A percentile compares a stretch with the other conserved stretches of the same genome.
Conservation (phyloP, 148 eudicot species). For the Rhododendron mucronatum region DNA sequence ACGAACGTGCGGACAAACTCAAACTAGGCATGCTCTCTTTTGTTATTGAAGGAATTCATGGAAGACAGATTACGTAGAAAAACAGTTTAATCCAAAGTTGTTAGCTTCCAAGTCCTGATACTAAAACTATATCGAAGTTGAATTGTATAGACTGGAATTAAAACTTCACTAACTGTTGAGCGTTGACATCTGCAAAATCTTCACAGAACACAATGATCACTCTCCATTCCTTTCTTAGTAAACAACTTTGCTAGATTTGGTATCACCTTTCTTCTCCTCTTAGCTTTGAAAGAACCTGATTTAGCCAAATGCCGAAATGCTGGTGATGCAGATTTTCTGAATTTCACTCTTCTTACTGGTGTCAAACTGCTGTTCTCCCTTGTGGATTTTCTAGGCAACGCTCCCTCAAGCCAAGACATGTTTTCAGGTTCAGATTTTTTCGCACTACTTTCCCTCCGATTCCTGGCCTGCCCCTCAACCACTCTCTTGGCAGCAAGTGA, state of each 20-base stretch:
- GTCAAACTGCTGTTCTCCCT: conserved; percentile 28
- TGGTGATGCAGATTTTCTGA: conserved; percentile 47
- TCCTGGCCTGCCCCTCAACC: conserved; percentile 26
- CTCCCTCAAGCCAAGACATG: background rate
- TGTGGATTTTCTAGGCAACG: conserved; percentile 23
- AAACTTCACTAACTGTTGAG: background rate
- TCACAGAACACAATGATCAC: conserved; percentile 14
- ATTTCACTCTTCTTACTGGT: conserved; percentile 44
- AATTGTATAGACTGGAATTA: background rate
- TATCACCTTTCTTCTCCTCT: conserved; percentile 54
- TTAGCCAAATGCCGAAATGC: conserved; percentile 32
- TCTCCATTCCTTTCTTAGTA: conserved; percentile 27
- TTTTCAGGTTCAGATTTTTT: conserved; percentile 20
- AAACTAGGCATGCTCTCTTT: background rate
- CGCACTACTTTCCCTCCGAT: conserved; percentile 15
- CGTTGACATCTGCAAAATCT: conserved; percentile 7
- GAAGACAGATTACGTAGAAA: background rate
- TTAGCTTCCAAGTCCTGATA: conserved; percentile 1
- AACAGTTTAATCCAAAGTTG: background rate
- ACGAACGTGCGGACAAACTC: background rate
- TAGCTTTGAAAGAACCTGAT: conserved; percentile 36
- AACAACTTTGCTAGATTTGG: conserved; percentile 50
- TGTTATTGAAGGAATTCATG: background rate
- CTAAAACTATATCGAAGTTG: background rate
- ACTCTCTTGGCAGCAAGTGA: conserved; percentile 5